These are phyloP conservation scores for Mortierella sp. DNA, from an alignment of 371 early-diverging fungal genomes.

Conservation along the genomic window DNA sequence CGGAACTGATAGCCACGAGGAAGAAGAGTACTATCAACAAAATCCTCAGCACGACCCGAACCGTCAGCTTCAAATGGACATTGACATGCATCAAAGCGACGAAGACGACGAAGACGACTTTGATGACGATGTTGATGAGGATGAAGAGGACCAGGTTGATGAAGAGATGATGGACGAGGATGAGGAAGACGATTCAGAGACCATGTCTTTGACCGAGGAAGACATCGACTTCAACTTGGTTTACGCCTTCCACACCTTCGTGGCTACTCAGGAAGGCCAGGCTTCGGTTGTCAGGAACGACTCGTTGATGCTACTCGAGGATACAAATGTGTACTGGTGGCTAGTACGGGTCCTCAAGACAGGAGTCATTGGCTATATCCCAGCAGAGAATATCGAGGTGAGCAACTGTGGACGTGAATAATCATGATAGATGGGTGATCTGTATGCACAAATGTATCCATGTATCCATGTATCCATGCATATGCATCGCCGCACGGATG, in stretches of 20 bases:
- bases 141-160: slow-evolving; percentile 57
- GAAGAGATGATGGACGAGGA: slow-evolving; percentile 58
- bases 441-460: background rate
- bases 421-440: too few species aligned
- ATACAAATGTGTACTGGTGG: slow-evolving; percentile 98
- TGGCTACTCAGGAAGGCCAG: slow-evolving; percentile 94
- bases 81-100: slow-evolving; percentile 22
- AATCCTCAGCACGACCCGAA: slow-evolving; percentile 46
- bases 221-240: slow-evolving; percentile 83
- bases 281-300: slow-evolving; percentile 92
- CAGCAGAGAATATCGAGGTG: slow-evolving; percentile 95
- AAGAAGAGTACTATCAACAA: slow-evolving; percentile 44
- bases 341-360: slow-evolving; percentile 89
- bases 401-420: background rate
- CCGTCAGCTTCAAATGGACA: slow-evolving; percentile 28
- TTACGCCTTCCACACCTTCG: slow-evolving; percentile 95
- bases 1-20: slow-evolving; percentile 40
- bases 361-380: slow-evolving; percentile 94
- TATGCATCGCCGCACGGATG: background rate
- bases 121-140: slow-evolving; percentile 29
- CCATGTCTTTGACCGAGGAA: slow-evolving; percentile 74
- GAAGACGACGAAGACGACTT: slow-evolving; percentile 27
- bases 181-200: slow-evolving; percentile 67
- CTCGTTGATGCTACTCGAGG: slow-evolving; percentile 89
- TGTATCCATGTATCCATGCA: background rate